Base-by-base conservation (phyloP, 2,329 filamentous ascomycete species). In the Leptosphaerulina australis region DNA sequence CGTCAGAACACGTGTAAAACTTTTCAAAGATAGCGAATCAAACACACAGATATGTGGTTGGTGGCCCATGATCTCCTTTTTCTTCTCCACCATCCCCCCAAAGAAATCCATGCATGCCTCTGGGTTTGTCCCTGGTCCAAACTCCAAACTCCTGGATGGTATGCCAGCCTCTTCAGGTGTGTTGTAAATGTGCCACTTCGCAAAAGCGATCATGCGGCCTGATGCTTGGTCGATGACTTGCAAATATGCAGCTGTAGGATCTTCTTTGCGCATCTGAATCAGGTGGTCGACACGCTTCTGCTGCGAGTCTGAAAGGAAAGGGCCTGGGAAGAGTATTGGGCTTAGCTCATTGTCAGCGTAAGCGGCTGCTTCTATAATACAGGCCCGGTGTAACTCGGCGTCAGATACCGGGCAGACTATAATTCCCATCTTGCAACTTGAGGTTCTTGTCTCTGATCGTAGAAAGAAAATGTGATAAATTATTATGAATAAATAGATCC, bases 101-200 rank as follows among this genome's bases (percentile, higher is more conserved):
- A 63, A 66, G 41, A 66, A 67, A 2, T 57, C 50, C 26, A 49
- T 39, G 35, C 64, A 68, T 1, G 66, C 67, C 22, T 63, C 62
- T 2, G 35, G 25, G 29, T 68, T 67, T 4, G 48, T 50, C 4
- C 62, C 63, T 9, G 54, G 38, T 3, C 58, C 60, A 7, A 60
- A 53, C 5, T 47, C 41, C 22, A 62, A n/a, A 4, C 55, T 52
- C 7, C 43, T 36, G 7, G 52, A 46, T 2, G 64, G 52, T 7
- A 43, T 38, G 1, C 49, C 45, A 1, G 52, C 57, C 0, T 50
- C 46, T 15, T 62, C 53, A 3, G 59, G 22, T 0, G 63, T 63
- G 7, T 58, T 45, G 48, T 64, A 67, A 9, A 72, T 30, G 33
- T 64, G 53, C 66, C 66, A 71, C 37, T 70, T 67, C 1, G 67